phyloP scores from a whole-genome alignment of 1,284 basidiomycete species.

The Rhizoctonia solani region DNA sequence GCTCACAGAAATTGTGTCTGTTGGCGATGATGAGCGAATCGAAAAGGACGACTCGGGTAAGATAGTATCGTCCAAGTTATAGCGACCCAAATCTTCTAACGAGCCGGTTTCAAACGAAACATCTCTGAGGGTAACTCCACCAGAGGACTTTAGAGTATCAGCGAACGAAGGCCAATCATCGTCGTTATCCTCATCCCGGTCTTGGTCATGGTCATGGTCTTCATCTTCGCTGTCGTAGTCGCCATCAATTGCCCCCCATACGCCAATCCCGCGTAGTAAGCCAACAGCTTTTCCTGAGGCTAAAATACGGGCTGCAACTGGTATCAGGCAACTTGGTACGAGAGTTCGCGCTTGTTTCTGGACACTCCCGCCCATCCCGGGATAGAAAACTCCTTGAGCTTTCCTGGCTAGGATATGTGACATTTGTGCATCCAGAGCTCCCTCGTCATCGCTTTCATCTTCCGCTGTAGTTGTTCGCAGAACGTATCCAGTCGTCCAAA shows the following conservation, averaged over 20 bases:
- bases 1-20: not conserved
- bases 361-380: conserved; percentile 1
- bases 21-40: not conserved
- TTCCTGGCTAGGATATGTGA: conserved; percentile 25
- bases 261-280: conserved; percentile 58
- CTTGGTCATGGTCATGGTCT: conserved; percentile 23
- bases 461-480: conserved; percentile 50
- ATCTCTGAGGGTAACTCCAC: conserved; percentile 8
- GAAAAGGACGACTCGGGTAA: conserved; percentile 20
- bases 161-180: conserved; percentile 45
- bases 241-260: conserved; percentile 33
- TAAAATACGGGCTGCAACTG: conserved; percentile 62
- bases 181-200: conserved; percentile 43
- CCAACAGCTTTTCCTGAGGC: conserved; percentile 80
- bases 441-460: conserved; percentile 42
- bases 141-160: conserved; percentile 36
- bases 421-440: conserved; percentile 42
- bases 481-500: conserved; percentile 76
- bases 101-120: conserved; percentile 7
- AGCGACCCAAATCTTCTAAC: conserved; percentile 14
- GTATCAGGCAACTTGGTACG: conserved; percentile 64
- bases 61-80: conserved; percentile 20
- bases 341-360: conserved; percentile 45
- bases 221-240: conserved; percentile 5
- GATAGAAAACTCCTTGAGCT: not conserved